Percentiles rank a stretch among this genome's conserved stretches.
Conservation (phyloP, 306 rosid species). For the Psophocarpus tetragonolobus region DNA sequence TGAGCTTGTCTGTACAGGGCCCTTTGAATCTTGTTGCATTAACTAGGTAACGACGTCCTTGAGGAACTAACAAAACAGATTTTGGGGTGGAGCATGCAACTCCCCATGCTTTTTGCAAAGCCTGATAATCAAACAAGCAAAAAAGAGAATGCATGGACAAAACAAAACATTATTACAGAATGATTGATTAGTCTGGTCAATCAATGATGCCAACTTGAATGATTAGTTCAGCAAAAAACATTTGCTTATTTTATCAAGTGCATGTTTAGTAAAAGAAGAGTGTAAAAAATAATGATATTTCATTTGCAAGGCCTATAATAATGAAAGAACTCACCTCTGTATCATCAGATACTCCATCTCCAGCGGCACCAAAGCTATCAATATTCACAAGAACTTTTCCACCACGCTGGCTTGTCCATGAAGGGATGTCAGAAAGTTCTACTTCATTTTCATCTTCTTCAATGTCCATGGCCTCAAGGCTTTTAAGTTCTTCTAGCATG, state of each 20-base stretch:
- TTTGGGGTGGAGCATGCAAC: constrained; percentile 74
- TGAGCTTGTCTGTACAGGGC: constrained; percentile 69
- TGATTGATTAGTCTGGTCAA: too few species aligned
- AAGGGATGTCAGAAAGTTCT: constrained; percentile 54
- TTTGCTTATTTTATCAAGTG: constrained; percentile 1
- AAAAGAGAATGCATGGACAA: constrained; percentile 39
- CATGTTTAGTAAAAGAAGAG: constrained; percentile 18
- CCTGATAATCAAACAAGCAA: constrained; percentile 52
- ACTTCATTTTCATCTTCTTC: constrained; percentile 62
- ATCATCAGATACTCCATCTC: constrained; percentile 85
- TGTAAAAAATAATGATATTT: neutral
- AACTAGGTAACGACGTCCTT: constrained; percentile 70
- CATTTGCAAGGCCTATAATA: neutral
- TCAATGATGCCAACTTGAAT: neutral
- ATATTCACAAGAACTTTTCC: constrained; percentile 89
- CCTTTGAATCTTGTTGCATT: constrained; percentile 84
- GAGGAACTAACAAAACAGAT: constrained; percentile 80
- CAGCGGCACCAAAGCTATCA: constrained; percentile 89
- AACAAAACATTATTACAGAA: too few species aligned
- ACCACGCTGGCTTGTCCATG: constrained; percentile 86
- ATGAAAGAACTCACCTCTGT: constrained; percentile 60
- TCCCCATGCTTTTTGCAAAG: constrained; percentile 83
- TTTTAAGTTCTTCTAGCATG: constrained; percentile 56
- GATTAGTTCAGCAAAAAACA: neutral
- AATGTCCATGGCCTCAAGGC: constrained; percentile 35